Percentiles rank a stretch among this genome's conserved stretches.
Conservation (phyloP, 352 stramenopile genomes). For the Phytophthora brassicae region DNA sequence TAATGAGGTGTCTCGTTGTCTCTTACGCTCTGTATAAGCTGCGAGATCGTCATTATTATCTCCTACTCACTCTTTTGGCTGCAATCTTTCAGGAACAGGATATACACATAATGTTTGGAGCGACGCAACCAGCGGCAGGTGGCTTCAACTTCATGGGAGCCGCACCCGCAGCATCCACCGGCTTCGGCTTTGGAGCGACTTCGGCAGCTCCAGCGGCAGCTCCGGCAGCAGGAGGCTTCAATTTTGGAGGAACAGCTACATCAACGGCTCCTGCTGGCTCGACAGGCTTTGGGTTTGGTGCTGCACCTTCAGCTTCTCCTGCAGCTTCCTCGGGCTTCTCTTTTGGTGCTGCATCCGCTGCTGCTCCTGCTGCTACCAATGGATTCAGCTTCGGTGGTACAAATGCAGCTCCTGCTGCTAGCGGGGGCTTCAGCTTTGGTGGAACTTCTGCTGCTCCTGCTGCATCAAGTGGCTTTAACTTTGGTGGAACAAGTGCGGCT, state of each 20-base stretch:
- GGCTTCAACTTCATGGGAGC: no score
- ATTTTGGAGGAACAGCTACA: constrained; percentile 25
- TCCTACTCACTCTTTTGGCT: neutral
- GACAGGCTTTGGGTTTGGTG: constrained; percentile 41
- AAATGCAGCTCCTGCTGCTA: constrained; percentile 25
- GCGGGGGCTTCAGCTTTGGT: constrained; percentile 30
- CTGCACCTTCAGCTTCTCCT: constrained; percentile 22
- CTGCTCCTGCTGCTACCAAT: constrained; percentile 20
- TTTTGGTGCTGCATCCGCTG: constrained; percentile 44
- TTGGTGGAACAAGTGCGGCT: constrained; percentile 23
- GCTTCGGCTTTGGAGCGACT: constrained; percentile 44
- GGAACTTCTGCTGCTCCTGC: constrained; percentile 13
- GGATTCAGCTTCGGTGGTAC: constrained; percentile 47
- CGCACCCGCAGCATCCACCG: constrained; percentile 24
- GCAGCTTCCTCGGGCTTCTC: constrained; percentile 43
- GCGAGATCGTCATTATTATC: constrained; percentile 6
- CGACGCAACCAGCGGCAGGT: no score
- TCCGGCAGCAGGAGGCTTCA: constrained; percentile 31
- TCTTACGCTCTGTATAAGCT: constrained; percentile 8
- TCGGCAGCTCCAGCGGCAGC: constrained; percentile 17
- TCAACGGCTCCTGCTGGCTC: constrained; percentile 25
- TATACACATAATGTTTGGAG: constrained; percentile 49
- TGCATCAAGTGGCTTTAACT: constrained; percentile 31
- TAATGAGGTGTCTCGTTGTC: neutral
- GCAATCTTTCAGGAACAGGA: constrained; percentile 19